A percentile compares a stretch with the other conserved stretches of the same genome.
phyloP scores from a whole-genome alignment of 768 basidiomycete genomes.

The Panellus pusillus region DNA sequence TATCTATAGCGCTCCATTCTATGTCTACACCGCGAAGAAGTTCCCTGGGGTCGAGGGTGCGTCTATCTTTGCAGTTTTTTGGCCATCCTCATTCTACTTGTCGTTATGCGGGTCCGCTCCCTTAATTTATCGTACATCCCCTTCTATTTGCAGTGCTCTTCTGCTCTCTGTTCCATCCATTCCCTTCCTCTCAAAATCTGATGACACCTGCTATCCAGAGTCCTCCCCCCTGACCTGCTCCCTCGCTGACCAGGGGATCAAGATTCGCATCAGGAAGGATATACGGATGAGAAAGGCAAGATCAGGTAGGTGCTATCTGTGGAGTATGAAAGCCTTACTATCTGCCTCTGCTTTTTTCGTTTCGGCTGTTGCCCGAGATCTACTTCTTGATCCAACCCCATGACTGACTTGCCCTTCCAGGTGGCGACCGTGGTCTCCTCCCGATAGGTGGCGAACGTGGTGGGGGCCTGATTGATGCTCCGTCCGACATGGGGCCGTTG shows the following conservation, averaged over 20 bases:
- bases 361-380: too few relatives aligned
- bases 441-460: neutral
- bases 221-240: slow-evolving; percentile 87
- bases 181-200: neutral
- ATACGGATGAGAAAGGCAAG: slow-evolving; percentile 80
- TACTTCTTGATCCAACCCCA: too few relatives aligned
- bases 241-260: slow-evolving; percentile 94
- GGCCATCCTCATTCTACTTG: neutral
- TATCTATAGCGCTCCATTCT: slow-evolving; percentile 85
- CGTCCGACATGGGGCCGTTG: neutral
- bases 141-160: too few relatives aligned
- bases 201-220: slow-evolving; percentile 45
- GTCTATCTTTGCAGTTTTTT: slow-evolving; percentile 23
- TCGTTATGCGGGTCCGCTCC: too few relatives aligned
- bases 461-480: slow-evolving; percentile 3
- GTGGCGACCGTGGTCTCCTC: too few relatives aligned
- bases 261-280: slow-evolving; percentile 91
- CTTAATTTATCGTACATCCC: too few relatives aligned
- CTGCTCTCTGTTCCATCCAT: neutral
- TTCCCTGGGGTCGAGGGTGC: slow-evolving; percentile 94
- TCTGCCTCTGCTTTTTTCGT: too few relatives aligned
- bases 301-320: slow-evolving; percentile 33
- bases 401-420: slow-evolving; percentile 17
- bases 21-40: slow-evolving; percentile 95
- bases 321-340: too few relatives aligned